Percentiles rank a stretch among this genome's conserved stretches.
These are phyloP conservation scores for Bonia amplexicaulis DNA, from an alignment of 176 grass and related monocot species.

Conservation along the genomic window DNA sequence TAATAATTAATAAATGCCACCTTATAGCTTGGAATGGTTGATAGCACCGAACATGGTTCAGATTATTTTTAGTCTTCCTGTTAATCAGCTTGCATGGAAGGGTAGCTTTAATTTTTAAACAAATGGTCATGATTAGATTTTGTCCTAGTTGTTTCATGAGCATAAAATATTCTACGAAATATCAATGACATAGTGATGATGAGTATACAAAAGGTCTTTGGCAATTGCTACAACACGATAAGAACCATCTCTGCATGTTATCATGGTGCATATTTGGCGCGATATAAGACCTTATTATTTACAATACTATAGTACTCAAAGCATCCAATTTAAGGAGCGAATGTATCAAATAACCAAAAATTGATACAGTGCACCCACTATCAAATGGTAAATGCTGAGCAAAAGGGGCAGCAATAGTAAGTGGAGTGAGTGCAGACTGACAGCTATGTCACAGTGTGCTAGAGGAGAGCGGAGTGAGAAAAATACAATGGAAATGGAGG, in stretches of 20 bases:
- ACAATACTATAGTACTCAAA: neutral
- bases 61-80: conserved; percentile 15
- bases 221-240: neutral
- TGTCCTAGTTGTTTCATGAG: neutral
- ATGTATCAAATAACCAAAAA: conserved; percentile 22
- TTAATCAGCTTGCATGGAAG: neutral
- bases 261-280: conserved; percentile 9
- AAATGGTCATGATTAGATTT: neutral
- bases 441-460: conserved; percentile 35
- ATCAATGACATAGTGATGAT: neutral
- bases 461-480: conserved; percentile 33
- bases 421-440: conserved; percentile 32
- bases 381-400: conserved; percentile 25
- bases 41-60: neutral
- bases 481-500: conserved; percentile 27
- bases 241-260: neutral
- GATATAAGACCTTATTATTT: neutral
- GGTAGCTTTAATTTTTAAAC: neutral
- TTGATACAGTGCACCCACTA: conserved; percentile 25
- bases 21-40: neutral
- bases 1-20: neutral
- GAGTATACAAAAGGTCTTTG: neutral
- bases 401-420: conserved; percentile 30
- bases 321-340: neutral
- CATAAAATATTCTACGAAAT: neutral